Percentiles rank a stretch among this genome's conserved stretches.
Evolutionary conservation across 2,329 filamentous ascomycete genomes (phyloP).

Genomic region (Cadophora sp.): DNA sequence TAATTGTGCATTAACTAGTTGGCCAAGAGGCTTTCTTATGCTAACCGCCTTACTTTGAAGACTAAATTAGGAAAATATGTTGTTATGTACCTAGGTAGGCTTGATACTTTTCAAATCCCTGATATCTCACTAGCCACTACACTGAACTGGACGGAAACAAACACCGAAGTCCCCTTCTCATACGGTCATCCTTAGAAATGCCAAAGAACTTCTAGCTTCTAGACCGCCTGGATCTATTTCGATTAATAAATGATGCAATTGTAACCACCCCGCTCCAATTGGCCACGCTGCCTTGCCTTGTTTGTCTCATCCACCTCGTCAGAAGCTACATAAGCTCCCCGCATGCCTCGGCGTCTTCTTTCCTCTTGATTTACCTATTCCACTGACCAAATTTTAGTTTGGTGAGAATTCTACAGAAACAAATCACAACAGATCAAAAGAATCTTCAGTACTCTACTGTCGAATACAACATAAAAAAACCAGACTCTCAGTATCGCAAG

Average conservation of each 20-base stretch:
- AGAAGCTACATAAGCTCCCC: conserved; percentile 8
- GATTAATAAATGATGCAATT: background rate
- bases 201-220: background rate
- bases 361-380: too few relatives aligned
- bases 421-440: too few relatives aligned
- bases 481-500: conserved; percentile 21
- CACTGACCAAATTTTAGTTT: background rate
- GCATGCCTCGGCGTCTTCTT: background rate
- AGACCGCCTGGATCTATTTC: background rate
- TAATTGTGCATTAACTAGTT: too few relatives aligned
- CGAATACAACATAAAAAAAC: background rate
- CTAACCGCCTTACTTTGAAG: too few relatives aligned
- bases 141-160: too few relatives aligned
- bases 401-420: background rate
- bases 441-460: too few relatives aligned
- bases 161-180: background rate
- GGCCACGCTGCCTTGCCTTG: background rate
- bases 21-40: too few relatives aligned
- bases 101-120: conserved; percentile 6
- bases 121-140: background rate
- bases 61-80: too few relatives aligned
- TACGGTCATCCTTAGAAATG: background rate
- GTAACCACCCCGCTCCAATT: conserved; percentile 1
- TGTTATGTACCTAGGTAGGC: background rate
- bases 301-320: background rate